These are phyloP conservation scores for Backusella circina DNA, from an alignment of 192 early-diverging fungal genomes.

Conservation along the genomic window DNA sequence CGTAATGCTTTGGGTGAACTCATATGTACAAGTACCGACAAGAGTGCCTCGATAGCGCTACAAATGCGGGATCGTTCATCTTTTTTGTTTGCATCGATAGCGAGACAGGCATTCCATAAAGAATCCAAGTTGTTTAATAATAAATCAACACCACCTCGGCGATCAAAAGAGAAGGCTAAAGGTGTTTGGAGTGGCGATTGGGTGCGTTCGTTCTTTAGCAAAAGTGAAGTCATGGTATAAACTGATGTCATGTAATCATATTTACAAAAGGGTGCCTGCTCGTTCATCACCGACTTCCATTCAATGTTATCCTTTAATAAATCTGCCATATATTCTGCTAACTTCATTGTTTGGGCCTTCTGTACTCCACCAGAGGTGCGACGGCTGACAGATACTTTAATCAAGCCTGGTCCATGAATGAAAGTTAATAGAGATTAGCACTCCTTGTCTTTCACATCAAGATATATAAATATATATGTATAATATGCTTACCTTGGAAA, in stretches of 20 bases:
- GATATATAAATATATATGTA: background rate
- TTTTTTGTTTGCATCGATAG: slow-evolving; percentile 15
- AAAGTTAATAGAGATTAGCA: background rate
- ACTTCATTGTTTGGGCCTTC: slow-evolving; percentile 48
- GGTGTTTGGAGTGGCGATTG: slow-evolving; percentile 57
- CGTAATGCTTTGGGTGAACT: slow-evolving; percentile 67
- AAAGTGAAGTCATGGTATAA: slow-evolving; percentile 48
- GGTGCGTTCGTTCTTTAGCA: slow-evolving; percentile 60
- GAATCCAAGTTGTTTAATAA: slow-evolving; percentile 43
- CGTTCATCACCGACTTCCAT: slow-evolving; percentile 19
- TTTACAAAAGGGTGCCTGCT: slow-evolving; percentile 25
- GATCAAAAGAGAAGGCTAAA: slow-evolving; percentile 58
- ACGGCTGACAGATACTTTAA: slow-evolving; percentile 57
- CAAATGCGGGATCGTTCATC: slow-evolving; percentile 39
- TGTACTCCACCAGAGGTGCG: slow-evolving; percentile 46
- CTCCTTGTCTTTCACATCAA: background rate
- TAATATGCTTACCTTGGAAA: slow-evolving; percentile 41
- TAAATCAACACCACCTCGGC: slow-evolving; percentile 45
- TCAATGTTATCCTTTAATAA: slow-evolving; percentile 51
- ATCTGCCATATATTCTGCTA: slow-evolving; percentile 56
- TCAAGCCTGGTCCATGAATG: slow-evolving; percentile 35
- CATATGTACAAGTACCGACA: slow-evolving; percentile 65
- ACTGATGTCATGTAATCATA: slow-evolving; percentile 57
- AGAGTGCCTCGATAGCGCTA: slow-evolving; percentile 48
- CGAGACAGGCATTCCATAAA: slow-evolving; percentile 45